Percentiles rank a stretch among this genome's conserved stretches.
phyloP scores from a whole-genome alignment of 83 land plant genomes.

The Picea mariana region DNA sequence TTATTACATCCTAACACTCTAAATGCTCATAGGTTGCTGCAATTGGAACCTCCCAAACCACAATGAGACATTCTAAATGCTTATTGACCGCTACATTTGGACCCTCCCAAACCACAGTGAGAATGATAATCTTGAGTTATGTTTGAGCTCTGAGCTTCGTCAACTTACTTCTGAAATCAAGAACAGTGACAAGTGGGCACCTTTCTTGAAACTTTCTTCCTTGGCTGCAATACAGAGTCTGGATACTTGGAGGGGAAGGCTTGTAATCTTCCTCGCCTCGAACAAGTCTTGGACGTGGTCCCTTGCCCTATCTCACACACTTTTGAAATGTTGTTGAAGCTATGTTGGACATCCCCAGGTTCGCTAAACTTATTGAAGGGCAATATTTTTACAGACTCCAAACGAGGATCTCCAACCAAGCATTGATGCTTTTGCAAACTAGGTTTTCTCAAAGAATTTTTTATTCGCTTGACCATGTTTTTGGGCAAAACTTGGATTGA shows the following conservation, averaged over 20 bases:
- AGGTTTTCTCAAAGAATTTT: background rate
- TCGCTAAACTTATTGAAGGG: background rate
- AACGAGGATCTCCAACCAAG: background rate
- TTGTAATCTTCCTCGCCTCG: background rate
- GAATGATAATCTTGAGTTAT: too few relatives aligned
- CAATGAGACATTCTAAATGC: too few relatives aligned
- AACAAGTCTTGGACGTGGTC: background rate
- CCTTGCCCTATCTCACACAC: background rate
- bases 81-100: too few relatives aligned
- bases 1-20: too few relatives aligned
- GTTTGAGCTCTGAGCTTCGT: too few relatives aligned
- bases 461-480: background rate
- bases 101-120: too few relatives aligned
- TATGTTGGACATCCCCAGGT: background rate
- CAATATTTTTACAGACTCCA: background rate
- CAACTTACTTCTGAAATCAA: background rate
- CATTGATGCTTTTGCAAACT: background rate
- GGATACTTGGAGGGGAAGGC: slow-evolving; percentile 6
- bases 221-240: background rate
- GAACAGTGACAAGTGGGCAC: background rate
- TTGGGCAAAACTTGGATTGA: too few relatives aligned
- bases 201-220: background rate
- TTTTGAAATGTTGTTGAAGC: background rate
- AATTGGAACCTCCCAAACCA: too few relatives aligned
- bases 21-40: too few relatives aligned